Base-by-base conservation (phyloP, 2,329 filamentous ascomycete genomes). In the Fusarium phyllophilum region DNA sequence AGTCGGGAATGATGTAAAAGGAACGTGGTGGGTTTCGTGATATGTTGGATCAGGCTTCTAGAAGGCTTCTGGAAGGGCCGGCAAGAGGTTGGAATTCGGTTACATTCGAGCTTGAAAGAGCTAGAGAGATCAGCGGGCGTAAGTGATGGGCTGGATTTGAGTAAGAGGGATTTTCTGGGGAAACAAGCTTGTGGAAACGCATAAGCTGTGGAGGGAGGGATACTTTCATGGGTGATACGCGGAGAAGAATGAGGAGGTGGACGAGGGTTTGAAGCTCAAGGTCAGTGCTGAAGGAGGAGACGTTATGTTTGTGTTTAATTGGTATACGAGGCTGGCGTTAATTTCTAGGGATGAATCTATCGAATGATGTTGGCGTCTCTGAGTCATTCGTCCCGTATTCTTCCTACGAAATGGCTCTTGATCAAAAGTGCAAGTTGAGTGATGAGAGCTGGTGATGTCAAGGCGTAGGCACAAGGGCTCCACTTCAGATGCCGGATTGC, bases 401-500 rank as follows among this genome's bases (percentile, higher is more conserved):
- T 59, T 34, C 36, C 31, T 55, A n/a, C 7, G 14, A n/a, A 34
- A 38, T 26, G 24, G 38, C 39, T 62, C 57, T 42, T 26, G 29
- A 39, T 52, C 18, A 42, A 54, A 69, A 31, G 33, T 39, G 55
- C 56, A 49, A 41, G n/a, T 17, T 48, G 46, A 66, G 31, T 48
- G 31, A n/a, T 46, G 42, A 18, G n/a, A 33, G 48, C 10, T 52
- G 52, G 65, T 68, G 68, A 76, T 75, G 74, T 65, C 68, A 67
- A 69, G 59, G 10, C 2, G 33, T 49, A 74, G 49, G 31, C 64
- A 51, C 26, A 55, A 15, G 22, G 24, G 52, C 34, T 46, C 66
- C 69, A 65, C 64, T 31, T 38, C n/a, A 55, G 68, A 73, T 77
- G 75, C 75, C 75, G 75, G 44, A 73, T 77, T 75, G 73, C 75